Conservation (phyloP, 225 moss, liverwort and hornwort species). For the Antitrichia curtipendula region DNA sequence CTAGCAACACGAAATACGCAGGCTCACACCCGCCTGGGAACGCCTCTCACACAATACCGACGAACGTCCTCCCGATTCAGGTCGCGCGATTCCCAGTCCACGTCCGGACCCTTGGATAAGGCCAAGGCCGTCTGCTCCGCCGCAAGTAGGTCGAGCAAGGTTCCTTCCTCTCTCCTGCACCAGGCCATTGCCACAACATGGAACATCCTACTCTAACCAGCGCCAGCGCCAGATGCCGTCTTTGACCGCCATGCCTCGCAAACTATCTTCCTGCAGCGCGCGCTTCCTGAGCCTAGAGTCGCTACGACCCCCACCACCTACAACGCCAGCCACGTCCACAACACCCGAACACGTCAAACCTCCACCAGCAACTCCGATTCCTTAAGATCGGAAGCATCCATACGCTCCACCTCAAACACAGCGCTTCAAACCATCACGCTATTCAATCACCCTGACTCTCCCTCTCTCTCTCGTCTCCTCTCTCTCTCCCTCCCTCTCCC, state of each 20-base stretch:
- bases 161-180: slow-evolving; percentile 9
- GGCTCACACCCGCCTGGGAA: background rate
- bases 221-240: background rate
- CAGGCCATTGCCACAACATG: slow-evolving; percentile 10
- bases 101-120: slow-evolving; percentile 4
- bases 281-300: background rate
- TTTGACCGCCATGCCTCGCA: background rate
- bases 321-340: background rate
- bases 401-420: background rate
- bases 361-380: background rate
- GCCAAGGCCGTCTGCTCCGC: slow-evolving; percentile 9
- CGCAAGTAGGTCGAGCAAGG: slow-evolving; percentile 5
- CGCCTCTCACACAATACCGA: background rate
- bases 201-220: background rate
- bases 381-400: background rate
- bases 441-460: background rate
- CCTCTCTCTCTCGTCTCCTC: background rate
- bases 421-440: background rate
- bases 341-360: background rate
- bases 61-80: background rate
- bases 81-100: background rate
- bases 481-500: background rate
- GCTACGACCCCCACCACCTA: background rate
- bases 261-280: background rate
- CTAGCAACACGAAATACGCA: background rate